A percentile compares a stretch with the other conserved stretches of the same genome.
Conservation (phyloP, 139 green algal genomes). For the Haematococcus sp. region DNA sequence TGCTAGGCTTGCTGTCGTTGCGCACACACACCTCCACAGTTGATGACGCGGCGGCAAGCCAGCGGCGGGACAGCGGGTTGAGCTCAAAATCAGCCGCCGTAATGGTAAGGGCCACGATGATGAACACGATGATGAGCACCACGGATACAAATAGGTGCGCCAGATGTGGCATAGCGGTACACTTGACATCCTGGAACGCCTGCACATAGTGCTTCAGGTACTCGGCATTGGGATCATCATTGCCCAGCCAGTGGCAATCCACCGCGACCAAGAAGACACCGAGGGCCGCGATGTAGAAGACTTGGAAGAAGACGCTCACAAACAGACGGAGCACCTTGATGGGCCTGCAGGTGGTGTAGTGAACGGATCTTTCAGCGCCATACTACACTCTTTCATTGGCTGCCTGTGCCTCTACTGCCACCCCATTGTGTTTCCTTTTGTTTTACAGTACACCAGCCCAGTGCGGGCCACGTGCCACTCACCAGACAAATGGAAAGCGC, state of each 20-base stretch:
- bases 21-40: constrained; percentile 26
- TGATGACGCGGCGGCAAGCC: constrained; percentile 23
- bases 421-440: no score
- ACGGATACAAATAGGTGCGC: constrained; percentile 21
- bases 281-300: constrained; percentile 43
- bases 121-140: constrained; percentile 13
- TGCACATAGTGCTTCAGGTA: background rate
- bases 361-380: background rate
- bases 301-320: constrained; percentile 35
- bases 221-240: background rate
- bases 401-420: no score
- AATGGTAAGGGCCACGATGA: constrained; percentile 31
- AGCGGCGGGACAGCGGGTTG: constrained; percentile 33
- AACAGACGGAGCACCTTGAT: constrained; percentile 44
- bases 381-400: background rate
- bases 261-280: constrained; percentile 35
- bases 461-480: no score
- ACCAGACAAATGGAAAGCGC: constrained; percentile 37
- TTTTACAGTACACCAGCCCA: no score
- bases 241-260: constrained; percentile 33
- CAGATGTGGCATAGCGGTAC: constrained; percentile 45
- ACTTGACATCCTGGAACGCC: constrained; percentile 27
- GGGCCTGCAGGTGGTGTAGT: constrained; percentile 27
- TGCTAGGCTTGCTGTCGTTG: no score
- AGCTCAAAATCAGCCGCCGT: constrained; percentile 40